Percentiles rank a stretch among this genome's conserved stretches.
These are phyloP conservation scores for Cutaneotrichosporon arboriforme DNA, from an alignment of 1,284 basidiomycete genomes.

Conservation along the genomic window DNA sequence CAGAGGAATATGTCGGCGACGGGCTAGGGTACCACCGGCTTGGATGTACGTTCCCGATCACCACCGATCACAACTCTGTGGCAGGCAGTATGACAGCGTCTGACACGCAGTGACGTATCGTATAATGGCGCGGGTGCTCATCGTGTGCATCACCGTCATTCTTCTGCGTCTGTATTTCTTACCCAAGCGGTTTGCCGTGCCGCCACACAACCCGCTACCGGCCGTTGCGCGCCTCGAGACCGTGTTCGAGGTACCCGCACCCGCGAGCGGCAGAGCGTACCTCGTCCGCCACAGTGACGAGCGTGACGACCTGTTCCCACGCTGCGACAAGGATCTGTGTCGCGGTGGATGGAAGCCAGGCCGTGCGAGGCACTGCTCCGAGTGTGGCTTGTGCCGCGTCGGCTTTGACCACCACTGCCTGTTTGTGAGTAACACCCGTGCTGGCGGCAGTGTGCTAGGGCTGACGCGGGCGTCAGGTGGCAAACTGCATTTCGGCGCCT, in stretches of 20 bases:
- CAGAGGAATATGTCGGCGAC: not conserved
- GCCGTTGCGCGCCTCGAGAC: conserved; percentile 8
- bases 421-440: conserved; percentile 30
- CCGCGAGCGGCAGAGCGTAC: not conserved
- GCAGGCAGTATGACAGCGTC: not conserved
- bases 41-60: not conserved
- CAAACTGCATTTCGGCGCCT: conserved; percentile 42
- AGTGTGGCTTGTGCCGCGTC: conserved; percentile 38
- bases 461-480: conserved; percentile 30
- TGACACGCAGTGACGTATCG: not conserved
- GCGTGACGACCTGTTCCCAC: not conserved
- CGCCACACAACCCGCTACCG: conserved; percentile 24
- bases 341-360: conserved; percentile 40
- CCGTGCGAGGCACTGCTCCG: conserved; percentile 40
- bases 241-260: conserved; percentile 33
- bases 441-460: too few species aligned
- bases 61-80: too few species aligned
- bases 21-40: not conserved
- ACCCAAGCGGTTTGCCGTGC: conserved; percentile 26
- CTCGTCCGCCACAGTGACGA: not conserved
- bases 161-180: conserved; percentile 40
- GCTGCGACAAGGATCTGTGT: conserved; percentile 2
- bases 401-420: conserved; percentile 46
- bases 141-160: conserved; percentile 19
- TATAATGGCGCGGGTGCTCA: conserved; percentile 4